A percentile compares a stretch with the other conserved stretches of the same genome.
Conservation (phyloP, 495 filamentous ascomycete genomes). For the Cryomyces minteri region DNA sequence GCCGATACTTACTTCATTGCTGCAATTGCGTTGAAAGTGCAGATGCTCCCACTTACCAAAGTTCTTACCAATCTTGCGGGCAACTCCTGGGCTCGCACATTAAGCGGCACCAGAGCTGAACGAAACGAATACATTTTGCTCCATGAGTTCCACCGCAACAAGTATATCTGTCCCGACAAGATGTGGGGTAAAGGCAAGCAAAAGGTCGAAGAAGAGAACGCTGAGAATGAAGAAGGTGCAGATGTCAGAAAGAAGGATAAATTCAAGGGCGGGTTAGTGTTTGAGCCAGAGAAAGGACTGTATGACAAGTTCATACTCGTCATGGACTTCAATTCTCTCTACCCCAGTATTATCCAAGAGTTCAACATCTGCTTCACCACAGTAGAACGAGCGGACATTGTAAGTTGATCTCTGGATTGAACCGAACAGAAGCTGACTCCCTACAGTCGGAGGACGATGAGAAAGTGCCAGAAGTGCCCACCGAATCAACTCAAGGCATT, state of each 20-base stretch:
- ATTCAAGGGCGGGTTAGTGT: constrained; percentile 94
- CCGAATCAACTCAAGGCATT: constrained; percentile 56
- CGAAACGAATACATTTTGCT: constrained; percentile 98
- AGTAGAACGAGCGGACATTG: constrained; percentile 52
- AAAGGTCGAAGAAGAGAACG: constrained; percentile 49
- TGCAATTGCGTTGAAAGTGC: constrained; percentile 67
- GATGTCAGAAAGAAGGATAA: constrained; percentile 93
- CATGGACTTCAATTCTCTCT: constrained; percentile 99
- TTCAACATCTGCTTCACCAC: constrained; percentile 99
- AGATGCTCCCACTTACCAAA: constrained; percentile 87
- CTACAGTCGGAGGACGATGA: constrained; percentile 62
- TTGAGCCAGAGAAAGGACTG: constrained; percentile 90
- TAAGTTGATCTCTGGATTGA: constrained; percentile 17
- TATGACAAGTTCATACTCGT: constrained; percentile 95
- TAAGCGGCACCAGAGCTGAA: constrained; percentile 89
- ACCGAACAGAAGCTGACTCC: constrained; percentile 3
- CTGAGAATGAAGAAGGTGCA: constrained; percentile 50
- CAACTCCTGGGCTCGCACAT: constrained; percentile 93
- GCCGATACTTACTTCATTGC: constrained; percentile 92
- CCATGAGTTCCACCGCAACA: constrained; percentile 88
- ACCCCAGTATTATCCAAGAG: constrained; percentile 97
- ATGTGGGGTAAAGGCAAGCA: constrained; percentile 47
- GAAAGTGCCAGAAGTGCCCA: constrained; percentile 47
- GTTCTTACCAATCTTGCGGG: constrained; percentile 91
- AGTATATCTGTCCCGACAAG: constrained; percentile 96